Conservation (phyloP, 495 filamentous ascomycete species). For the Penicillium fimorum region DNA sequence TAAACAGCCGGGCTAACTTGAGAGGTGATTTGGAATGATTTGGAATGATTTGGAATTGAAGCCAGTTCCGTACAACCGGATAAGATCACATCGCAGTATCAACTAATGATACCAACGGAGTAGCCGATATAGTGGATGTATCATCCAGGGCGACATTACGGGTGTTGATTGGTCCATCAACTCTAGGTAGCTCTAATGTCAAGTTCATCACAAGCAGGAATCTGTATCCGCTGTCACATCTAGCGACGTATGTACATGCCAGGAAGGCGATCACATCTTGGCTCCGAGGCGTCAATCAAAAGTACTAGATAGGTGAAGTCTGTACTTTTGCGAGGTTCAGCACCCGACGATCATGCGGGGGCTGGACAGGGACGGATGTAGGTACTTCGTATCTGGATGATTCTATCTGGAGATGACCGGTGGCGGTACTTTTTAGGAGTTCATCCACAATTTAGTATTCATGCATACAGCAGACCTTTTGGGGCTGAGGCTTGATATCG, state of each 20-base stretch:
- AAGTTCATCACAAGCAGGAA: constrained; percentile 12
- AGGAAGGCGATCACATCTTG: constrained; percentile 9
- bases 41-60: constrained; percentile 4
- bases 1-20: not conserved
- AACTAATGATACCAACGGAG: not conserved
- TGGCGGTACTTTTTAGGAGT: constrained; percentile 10
- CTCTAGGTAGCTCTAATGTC: constrained; percentile 1
- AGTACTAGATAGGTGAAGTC: constrained; percentile 8
- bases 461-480: not conserved
- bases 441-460: constrained; percentile 1
- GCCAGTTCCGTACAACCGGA: not conserved
- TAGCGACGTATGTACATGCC: constrained; percentile 9
- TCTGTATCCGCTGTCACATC: constrained; percentile 20
- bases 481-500: not conserved
- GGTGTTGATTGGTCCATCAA: constrained; percentile 14
- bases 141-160: constrained; percentile 1
- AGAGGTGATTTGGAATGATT: constrained; percentile 7
- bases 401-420: constrained; percentile 4
- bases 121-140: not conserved
- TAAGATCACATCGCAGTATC: not conserved
- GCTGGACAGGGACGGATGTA: not conserved
- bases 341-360: constrained; percentile 1
- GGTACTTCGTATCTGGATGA: not conserved
- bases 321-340: constrained; percentile 9
- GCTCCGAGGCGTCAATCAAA: constrained; percentile 11